These are phyloP conservation scores for Camellia granthamiana DNA, from an alignment of 148 eudicot genomes.

Conservation along the genomic window DNA sequence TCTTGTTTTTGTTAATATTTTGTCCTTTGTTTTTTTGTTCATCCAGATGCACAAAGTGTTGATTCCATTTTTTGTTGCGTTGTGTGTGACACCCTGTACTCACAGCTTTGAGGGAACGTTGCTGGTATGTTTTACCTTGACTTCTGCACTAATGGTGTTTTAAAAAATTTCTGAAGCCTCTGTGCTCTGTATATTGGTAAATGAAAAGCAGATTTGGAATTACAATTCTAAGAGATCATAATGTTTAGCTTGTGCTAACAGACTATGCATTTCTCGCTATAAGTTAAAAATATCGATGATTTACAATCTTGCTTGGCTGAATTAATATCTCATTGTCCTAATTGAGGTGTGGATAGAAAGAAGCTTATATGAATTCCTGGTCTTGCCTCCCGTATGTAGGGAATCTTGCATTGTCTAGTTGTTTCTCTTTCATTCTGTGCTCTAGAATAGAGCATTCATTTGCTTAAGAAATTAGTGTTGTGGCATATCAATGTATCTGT, in stretches of 20 bases:
- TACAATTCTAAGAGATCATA: neutral
- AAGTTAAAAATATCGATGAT: neutral
- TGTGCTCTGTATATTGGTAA: no score
- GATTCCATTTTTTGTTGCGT: conserved; percentile 64
- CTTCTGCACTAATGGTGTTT: neutral
- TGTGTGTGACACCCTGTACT: conserved; percentile 64
- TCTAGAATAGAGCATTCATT: neutral
- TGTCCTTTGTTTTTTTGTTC: neutral
- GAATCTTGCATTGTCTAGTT: neutral
- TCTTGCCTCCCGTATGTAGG: no score
- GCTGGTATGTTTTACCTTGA: conserved; percentile 45
- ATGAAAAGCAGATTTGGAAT: neutral
- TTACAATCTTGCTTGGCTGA: neutral
- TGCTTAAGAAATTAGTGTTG: neutral
- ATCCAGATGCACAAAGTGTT: conserved; percentile 80
- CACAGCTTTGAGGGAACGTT: conserved; percentile 84
- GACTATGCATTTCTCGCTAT: neutral
- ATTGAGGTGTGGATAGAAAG: no score
- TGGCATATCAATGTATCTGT: neutral
- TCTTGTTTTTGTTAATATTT: neutral
- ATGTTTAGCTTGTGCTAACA: neutral
- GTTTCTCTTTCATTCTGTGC: neutral
- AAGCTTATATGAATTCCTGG: no score
- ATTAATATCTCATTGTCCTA: neutral
- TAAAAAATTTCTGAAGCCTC: neutral